Evolutionary conservation across 768 basidiomycete species (phyloP), one percentile per base, ranked within the genome.

Genomic region (Kwoniella newhampshirensis): DNA sequence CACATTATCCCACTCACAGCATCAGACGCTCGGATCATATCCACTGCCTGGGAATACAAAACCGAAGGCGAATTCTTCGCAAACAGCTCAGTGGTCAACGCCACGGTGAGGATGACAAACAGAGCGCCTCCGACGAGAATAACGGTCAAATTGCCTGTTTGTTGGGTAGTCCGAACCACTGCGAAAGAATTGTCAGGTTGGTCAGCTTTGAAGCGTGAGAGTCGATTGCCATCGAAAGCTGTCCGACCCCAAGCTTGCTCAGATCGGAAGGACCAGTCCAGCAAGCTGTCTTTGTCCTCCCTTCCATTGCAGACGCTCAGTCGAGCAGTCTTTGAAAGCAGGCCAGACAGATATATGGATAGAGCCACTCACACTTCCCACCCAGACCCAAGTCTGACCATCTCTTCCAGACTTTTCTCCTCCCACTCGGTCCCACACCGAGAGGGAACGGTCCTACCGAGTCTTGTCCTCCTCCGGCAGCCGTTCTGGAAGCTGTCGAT

Each of bases 41-140:
- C 71, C 1, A 76, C 70, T 9, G 73, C 73, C 52, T 73, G 63
- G 12, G 68, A 72, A 39, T 73, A 74, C n/a, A 76, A 55, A 3
- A 76, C 75, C 7, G 62, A 65, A 5, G 75, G 75, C 13, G 71
- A 73, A 57, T 76, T 76, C 43, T 57, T 68, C 7, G 75, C 73
- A 57, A 76, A 76, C 17, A 76, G 57, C 59, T 76, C 75, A 25
- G 73, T 73, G 0, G 71, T 72, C 2, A 76, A 57, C 0, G 75
- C 66, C 35, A 75, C 62, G 3, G 75, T 63, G 18, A 76, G 62
- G 21, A 76, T 53, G 46, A 67, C 65, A 63, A 76, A 73, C 6
- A 76, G 56, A 1, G 61, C 64, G 9, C 70, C 71, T 45, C 75
- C 75, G 26, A 76, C 26, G 12, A 75, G 23, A 41, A 76, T 71